Evolutionary conservation across 108 stramenopile species (phyloP), one percentile per base, ranked within the genome.

Genomic region (Stephanodiscus triporus): DNA sequence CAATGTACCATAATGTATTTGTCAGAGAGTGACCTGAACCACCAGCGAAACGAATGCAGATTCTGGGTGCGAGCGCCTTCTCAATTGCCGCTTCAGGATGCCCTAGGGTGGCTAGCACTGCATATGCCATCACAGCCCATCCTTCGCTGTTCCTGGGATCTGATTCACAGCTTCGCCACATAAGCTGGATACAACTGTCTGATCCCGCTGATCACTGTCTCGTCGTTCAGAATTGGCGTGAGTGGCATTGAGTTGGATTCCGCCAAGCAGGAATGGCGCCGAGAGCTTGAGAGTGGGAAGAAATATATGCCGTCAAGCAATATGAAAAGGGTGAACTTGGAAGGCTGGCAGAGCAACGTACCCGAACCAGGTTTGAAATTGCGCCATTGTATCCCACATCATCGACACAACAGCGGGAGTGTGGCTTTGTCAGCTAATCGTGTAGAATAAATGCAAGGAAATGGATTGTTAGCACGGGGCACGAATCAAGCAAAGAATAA

Each of bases 181-280:
- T 95, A 96, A 17, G 89, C 68, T 13, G 86, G 73, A 58, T 96
- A 93, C 65, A 97, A 77, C 55, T 89, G 77, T 29, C 89, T 72
- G 13, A 92, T 67, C 97, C n/a, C 97, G 96, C 32, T 88, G 84
- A 32, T 80, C 49, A 45, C 81, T 75, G 70, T 97, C 95, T 56
- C 96, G 64, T n/a, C 73, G 34, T 84, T 97, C 97, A 9, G 93
- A 88, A 93, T 84, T 0, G 89, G 84, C 6, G 95, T 98, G 10
- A 97, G 65, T 2, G 96, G 95, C 27, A 98, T 53, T 23, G n/a
- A 97, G 85, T 63, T 97, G 94, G 50, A 95, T 95, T 2, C 94
- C 94, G 73, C n/a, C 85, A 88, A 0, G 89, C 84, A 1, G 92
- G 77, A 50, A 91, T 9, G 83, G 77, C 24, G 81, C 70, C 68